phyloP scores from a whole-genome alignment of 2,329 filamentous ascomycete species.

The Ophiostoma australiae region DNA sequence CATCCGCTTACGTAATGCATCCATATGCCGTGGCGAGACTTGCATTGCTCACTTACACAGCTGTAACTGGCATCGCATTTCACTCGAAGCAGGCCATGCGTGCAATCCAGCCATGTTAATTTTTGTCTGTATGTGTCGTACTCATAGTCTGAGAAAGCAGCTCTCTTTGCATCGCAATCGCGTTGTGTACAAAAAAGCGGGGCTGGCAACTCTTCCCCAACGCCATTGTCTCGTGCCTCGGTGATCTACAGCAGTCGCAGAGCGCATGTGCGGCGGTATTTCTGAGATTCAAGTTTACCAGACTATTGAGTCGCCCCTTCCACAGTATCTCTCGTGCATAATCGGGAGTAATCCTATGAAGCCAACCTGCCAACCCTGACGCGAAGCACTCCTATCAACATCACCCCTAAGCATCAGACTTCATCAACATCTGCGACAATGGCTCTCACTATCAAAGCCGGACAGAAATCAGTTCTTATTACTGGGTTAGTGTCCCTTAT shows the following conservation, averaged over 20 bases:
- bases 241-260: not conserved
- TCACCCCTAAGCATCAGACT: not conserved
- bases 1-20: not conserved
- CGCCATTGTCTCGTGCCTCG: constrained; percentile 6
- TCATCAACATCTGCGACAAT: constrained; percentile 8
- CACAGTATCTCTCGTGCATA: not conserved
- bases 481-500: constrained; percentile 40
- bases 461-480: constrained; percentile 45
- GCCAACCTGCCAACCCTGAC: not conserved
- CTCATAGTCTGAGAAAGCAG: not conserved
- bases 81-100: not conserved
- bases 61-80: not conserved
- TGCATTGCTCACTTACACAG: not conserved
- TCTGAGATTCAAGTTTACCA: not conserved
- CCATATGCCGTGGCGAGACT: not conserved
- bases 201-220: not conserved
- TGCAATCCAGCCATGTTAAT: no score
- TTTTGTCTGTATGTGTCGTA: no score
- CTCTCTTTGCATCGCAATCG: not conserved
- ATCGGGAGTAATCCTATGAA: not conserved
- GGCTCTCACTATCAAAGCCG: constrained; percentile 26
- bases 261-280: not conserved
- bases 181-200: not conserved
- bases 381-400: not conserved
- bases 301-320: not conserved